Base-by-base conservation (phyloP, 495 filamentous ascomycete species). In the Parachaetomium inaequale region DNA sequence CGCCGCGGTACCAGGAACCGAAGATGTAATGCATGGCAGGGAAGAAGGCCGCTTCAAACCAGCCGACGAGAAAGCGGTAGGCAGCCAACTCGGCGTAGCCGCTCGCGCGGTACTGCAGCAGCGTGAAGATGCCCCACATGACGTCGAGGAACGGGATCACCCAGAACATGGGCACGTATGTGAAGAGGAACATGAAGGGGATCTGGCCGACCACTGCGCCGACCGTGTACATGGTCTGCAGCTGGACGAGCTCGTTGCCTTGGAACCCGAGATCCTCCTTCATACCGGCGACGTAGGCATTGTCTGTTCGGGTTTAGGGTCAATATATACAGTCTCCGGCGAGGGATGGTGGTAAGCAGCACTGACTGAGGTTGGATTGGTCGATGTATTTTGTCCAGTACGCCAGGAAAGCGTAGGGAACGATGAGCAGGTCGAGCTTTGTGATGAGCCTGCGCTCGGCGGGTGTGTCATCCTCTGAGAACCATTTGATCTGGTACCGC, bases 351-450 rank as follows among this genome's bases (percentile, higher is more conserved):
- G n/a, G n/a, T n/a, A n/a, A n/a, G n/a, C n/a, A n/a, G 57, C 65
- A 34, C 62, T 46, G 15, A 70, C 67, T 72, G 40, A 74, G 62
- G 25, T 74, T 74, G 56, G 66, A 50, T 53, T 74, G 70, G 61
- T 82, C 78, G 26, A 82, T 70, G 57, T 79, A 78, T 63, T 82
- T 81, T 19, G 73, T 72, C 78, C 78, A 79, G 57, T 79, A 81
- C 0, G 75, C 69, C 11, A 80, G 61, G 57, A 80, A 76, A 3
- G 75, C 77, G 63, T 66, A 71, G 2, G 69, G 69, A 1, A 73
- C 68, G 38, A 73, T 68, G 70, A 70, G 61, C 10, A 74, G 61
- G 59, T 81, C 80, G 36, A 82, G 70, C 57, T 81, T 82, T 32
- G 73, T 64, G 49, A 82, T 76, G 29, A 80, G 72, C 15, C 59